These are phyloP conservation scores for Penicillium sp. DNA, from an alignment of 2,329 filamentous ascomycete genomes.

Conservation along the genomic window DNA sequence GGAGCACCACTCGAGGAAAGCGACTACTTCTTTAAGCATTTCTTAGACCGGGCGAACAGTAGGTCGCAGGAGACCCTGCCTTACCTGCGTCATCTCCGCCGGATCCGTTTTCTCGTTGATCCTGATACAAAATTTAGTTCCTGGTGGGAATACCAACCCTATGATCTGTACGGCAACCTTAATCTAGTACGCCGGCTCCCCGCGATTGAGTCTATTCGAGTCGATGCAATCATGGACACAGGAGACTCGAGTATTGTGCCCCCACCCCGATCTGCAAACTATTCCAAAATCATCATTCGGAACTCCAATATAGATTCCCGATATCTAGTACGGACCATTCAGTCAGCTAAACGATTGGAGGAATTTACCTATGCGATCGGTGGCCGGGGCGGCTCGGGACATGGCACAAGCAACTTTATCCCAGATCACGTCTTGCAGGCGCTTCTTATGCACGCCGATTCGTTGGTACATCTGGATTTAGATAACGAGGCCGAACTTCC, in stretches of 20 bases:
- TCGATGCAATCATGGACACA: neutral
- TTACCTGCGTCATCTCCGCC: neutral
- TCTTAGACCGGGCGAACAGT: neutral
- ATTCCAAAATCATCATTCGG: neutral
- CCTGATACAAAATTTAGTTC: neutral
- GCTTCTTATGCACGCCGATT: conserved; percentile 1
- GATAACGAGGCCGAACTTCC: neutral
- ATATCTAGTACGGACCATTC: neutral
- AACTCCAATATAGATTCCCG: neutral
- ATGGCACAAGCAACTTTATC: neutral
- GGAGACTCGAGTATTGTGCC: neutral
- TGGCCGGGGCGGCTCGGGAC: neutral
- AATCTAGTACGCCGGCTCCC: conserved; percentile 2
- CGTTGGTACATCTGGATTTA: neutral
- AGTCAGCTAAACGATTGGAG: neutral
- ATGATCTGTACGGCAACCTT: neutral
- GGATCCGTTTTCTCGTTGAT: neutral
- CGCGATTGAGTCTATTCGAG: neutral
- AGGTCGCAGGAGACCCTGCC: neutral
- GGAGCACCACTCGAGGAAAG: neutral
- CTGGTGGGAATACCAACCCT: conserved; percentile 1
- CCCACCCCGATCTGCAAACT: neutral
- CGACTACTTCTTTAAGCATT: neutral
- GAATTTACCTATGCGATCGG: neutral
- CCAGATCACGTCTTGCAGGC: neutral